Conservation (phyloP, 2,329 filamentous ascomycete genomes). For the Graphiopsis chlorocephala region DNA sequence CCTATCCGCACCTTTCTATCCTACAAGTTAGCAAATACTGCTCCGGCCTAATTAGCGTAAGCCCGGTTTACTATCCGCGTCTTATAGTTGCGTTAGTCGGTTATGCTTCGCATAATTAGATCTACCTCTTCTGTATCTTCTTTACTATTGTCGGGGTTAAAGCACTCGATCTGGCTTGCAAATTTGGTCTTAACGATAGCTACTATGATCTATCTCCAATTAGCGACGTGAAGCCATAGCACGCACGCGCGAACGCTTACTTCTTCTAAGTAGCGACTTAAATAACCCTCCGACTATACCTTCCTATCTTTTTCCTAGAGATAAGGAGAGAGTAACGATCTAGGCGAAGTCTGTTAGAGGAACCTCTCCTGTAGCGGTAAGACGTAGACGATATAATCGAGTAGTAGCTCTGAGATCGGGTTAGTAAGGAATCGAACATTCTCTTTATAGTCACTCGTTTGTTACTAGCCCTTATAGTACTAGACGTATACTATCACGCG, state of each 20-base stretch:
- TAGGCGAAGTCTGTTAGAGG: constrained; percentile 7
- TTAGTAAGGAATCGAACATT: constrained; percentile 17
- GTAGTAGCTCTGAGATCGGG: constrained; percentile 16
- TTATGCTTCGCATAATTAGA: constrained; percentile 3
- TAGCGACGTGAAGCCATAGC: constrained; percentile 10
- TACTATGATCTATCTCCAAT: constrained; percentile 17
- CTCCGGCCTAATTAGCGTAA: constrained; percentile 14
- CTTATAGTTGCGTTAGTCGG: constrained; percentile 17
- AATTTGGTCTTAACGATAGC: constrained; percentile 20
- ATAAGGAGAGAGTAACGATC: constrained; percentile 12
- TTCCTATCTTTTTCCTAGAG: constrained; percentile 18
- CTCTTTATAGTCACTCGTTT: constrained; percentile 9
- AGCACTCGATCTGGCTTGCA: constrained; percentile 10
- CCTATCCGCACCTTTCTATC: not conserved
- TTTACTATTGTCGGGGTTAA: constrained; percentile 8
- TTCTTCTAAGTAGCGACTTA: constrained; percentile 11
- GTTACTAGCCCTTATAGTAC: constrained; percentile 17
- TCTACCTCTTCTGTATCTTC: not conserved
- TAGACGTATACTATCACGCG: constrained; percentile 12
- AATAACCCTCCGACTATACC: constrained; percentile 9
- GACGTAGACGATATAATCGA: constrained; percentile 18
- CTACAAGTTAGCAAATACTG: not conserved
- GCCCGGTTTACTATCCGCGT: constrained; percentile 14
- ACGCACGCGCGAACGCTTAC: constrained; percentile 10
- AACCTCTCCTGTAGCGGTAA: constrained; percentile 18